Conservation (phyloP, 257 asterid species). For the Solanum microdontum region DNA sequence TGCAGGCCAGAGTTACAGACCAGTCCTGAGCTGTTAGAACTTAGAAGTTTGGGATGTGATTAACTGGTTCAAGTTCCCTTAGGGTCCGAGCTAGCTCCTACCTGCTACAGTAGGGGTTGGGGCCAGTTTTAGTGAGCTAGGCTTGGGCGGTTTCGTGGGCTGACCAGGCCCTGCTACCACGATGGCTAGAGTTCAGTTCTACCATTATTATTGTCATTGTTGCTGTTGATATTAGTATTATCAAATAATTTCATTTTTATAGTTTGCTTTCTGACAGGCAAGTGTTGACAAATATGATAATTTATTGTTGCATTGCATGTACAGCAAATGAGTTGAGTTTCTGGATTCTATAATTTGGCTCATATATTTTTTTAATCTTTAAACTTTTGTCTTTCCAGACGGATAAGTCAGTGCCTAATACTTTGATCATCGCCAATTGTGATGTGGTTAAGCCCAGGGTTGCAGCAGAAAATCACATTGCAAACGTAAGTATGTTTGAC, state of each 20-base stretch:
- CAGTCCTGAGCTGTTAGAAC: neutral
- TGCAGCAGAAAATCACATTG: conserved; percentile 75
- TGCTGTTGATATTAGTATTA: neutral
- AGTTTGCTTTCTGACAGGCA: neutral
- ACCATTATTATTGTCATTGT: neutral
- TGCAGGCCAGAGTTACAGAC: neutral
- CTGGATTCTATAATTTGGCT: neutral
- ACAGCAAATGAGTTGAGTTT: neutral
- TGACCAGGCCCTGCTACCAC: neutral
- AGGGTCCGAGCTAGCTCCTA: neutral
- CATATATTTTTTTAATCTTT: neutral
- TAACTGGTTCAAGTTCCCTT: neutral
- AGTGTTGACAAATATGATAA: neutral
- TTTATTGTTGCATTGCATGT: neutral
- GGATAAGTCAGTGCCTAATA: conserved; percentile 88
- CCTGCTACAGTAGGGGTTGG: neutral
- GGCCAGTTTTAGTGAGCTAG: neutral
- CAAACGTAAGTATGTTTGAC: conserved; percentile 39
- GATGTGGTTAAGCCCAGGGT: conserved; percentile 93
- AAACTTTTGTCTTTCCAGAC: conserved; percentile 37
- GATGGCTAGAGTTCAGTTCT: neutral
- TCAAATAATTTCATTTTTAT: neutral
- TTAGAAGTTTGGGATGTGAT: neutral
- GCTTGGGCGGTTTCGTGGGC: neutral
- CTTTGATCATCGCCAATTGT: conserved; percentile 83